Base-by-base conservation (phyloP, 1,284 basidiomycete genomes). In the Trichosporon coremiiforme region DNA sequence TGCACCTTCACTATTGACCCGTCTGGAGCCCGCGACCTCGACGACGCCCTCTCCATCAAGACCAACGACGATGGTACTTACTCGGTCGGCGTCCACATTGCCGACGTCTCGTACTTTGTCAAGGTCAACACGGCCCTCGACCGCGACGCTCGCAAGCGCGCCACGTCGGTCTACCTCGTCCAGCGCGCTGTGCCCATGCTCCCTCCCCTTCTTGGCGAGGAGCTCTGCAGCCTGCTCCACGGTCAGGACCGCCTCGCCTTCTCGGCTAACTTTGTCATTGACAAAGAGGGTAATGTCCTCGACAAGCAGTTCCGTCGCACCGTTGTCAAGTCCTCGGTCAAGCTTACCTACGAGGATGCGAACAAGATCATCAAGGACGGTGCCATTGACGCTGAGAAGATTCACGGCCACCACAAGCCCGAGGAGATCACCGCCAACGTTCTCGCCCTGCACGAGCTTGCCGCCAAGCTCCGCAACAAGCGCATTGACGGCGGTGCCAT, bases 161-260 rank as follows among this genome's bases (percentile, higher is more conserved):
- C 95, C 33, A 98, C 95, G 2, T 94, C 93, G 75, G 97, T 99
- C 65, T 98, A 98, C 80, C 90, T 99, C 55, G 90, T 98, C 53
- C 96, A 98, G 82, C 90, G 95, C 62, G 90, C 92, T 35, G 94
- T 98, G 10, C 95, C 95, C 0, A 99, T 99, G 96, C 87, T 99
- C 6, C 96, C 96, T 1, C 94, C 94, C 31, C 87, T 90, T 10
- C 86, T 99, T 50, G 92, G 91, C 78, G 95, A 98, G 82, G 89
- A 96, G 78, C 87, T 96, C 25, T 99, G 97, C 86, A 95, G 93
- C 84, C 88, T 99, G 66, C 87, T 90, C 60, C 93, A 95, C 6
- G 90, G 90, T 17, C 87, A 90, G 74, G 96, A 98, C 73, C 90
- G 95, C 69, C 87, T 99, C 62, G 88, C 95, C 2, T 97, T 98